phyloP scores from a whole-genome alignment of 768 basidiomycete genomes.

The Amanita phalloides region DNA sequence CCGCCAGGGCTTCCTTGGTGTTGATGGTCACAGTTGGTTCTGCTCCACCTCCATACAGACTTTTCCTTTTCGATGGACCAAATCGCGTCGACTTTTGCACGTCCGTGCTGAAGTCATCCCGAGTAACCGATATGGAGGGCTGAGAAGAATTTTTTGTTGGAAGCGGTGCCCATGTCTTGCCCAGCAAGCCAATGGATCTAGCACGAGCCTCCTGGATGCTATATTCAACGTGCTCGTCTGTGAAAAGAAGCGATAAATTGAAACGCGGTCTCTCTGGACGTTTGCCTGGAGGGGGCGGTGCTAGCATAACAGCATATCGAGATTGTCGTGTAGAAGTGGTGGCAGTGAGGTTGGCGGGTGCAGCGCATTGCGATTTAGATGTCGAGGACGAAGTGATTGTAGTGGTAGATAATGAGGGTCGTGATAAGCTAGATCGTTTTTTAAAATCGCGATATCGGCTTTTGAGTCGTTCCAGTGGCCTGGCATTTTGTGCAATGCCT shows the following conservation, averaged over 20 bases:
- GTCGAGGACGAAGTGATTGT: conserved; percentile 11
- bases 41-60: conserved; percentile 27
- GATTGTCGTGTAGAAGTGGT: conserved; percentile 30
- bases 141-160: conserved; percentile 34
- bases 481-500: conserved; percentile 73
- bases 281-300: conserved; percentile 55
- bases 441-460: conserved; percentile 74
- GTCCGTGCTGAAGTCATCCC: conserved; percentile 14
- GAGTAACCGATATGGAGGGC: conserved; percentile 20
- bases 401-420: conserved; percentile 20
- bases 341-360: conserved; percentile 17
- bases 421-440: conserved; percentile 34
- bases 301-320: conserved; percentile 65
- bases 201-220: conserved; percentile 79
- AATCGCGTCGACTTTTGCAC: conserved; percentile 29
- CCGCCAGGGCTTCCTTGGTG: conserved; percentile 88
- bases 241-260: conserved; percentile 59
- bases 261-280: conserved; percentile 65
- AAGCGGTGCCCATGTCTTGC: conserved; percentile 73
- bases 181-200: conserved; percentile 69
- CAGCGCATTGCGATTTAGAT: conserved; percentile 11
- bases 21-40: conserved; percentile 94
- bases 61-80: conserved; percentile 26
- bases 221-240: conserved; percentile 72
- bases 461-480: conserved; percentile 79